Evolutionary conservation across 1,139 yeast genomes (phyloP).

Genomic region (Kurtzmaniella natalensis): DNA sequence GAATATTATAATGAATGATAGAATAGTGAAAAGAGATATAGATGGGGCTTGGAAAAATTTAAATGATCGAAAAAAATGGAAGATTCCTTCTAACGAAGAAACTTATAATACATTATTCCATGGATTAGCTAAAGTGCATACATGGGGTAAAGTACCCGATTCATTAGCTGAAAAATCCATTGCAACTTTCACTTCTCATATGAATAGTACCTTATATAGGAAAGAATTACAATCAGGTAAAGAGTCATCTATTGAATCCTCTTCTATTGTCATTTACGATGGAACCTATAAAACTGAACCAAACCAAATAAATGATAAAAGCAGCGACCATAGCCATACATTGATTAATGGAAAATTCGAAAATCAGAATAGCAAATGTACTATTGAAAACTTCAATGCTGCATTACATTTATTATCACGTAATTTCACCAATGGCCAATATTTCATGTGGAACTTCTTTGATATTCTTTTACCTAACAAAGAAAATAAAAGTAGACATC

Average conservation of each 20-base stretch:
- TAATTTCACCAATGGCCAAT: constrained; percentile 29
- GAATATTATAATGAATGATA: constrained; percentile 54
- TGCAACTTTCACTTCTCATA: constrained; percentile 20
- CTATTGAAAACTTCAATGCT: constrained; percentile 35
- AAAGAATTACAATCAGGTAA: constrained; percentile 1
- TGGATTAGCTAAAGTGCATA: constrained; percentile 45
- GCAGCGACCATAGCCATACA: neutral
- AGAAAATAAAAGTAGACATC: constrained; percentile 11
- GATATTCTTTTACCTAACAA: constrained; percentile 22
- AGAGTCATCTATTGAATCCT: too few relatives aligned
- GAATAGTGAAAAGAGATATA: constrained; percentile 36
- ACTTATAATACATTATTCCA: constrained; percentile 54
- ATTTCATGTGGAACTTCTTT: constrained; percentile 37
- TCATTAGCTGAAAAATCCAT: constrained; percentile 19
- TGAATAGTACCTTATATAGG: constrained; percentile 1
- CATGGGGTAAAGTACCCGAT: constrained; percentile 31
- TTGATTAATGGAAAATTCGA: too few relatives aligned
- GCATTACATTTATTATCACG: constrained; percentile 33
- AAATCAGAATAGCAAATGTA: constrained; percentile 12
- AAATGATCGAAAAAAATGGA: constrained; percentile 58
- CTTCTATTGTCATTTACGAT: too few relatives aligned
- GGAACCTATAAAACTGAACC: too few relatives aligned
- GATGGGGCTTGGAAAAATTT: constrained; percentile 44
- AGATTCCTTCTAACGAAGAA: constrained; percentile 48
- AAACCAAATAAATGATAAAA: neutral